Base-by-base conservation (phyloP, 805 yeast genomes). In the Kuraishia capsulata region DNA sequence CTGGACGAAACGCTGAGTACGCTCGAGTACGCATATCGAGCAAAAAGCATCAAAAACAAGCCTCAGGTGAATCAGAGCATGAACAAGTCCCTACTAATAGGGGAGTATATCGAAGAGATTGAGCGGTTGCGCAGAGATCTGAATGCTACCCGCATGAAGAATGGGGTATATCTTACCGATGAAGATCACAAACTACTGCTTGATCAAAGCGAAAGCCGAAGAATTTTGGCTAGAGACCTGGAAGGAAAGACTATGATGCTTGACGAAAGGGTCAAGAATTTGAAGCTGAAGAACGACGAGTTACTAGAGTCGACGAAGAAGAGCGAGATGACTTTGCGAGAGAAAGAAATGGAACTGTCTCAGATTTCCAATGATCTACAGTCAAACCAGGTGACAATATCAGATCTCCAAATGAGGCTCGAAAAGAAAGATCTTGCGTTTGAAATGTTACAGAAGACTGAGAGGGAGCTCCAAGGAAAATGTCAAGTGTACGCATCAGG, bases 1-100 rank as follows among this genome's bases (percentile, higher is more conserved):
- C 62, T 76, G n/a, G 89, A 82, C 21, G 96, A 88, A 54, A 84
- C 96, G 0, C 55, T 81, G 32, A 82, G 92, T 46, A 88, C 96
- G 0, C 65, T 88, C 37, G 92, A 86, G 46, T 88, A 88, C 56
- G 96, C 96, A 3, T 76, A 79, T 38, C 78, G 88, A 43, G 96
- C 96, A 2, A 84, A 86, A 46, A 80, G 76, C 45, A 85, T 88
- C 43, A 75, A 74, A 49, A 81, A 81, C 52, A 76, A 71, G 52
- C 85, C 85, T 2, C 85, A 86, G 64, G 56, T 75, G 34, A 78
- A 79, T 10, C 76, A 72, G 39, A 65, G 70, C 28, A 56, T 85
- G 71, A 49, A 85, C 46, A 72, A 83, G 60, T 68, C 75, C 57
- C 48, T 73, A 53, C 46, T 73, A 49, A 54, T 80, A 50, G 54